Evolutionary conservation across 306 rosid species (phyloP).

Genomic region (Hippophae tibetana): DNA sequence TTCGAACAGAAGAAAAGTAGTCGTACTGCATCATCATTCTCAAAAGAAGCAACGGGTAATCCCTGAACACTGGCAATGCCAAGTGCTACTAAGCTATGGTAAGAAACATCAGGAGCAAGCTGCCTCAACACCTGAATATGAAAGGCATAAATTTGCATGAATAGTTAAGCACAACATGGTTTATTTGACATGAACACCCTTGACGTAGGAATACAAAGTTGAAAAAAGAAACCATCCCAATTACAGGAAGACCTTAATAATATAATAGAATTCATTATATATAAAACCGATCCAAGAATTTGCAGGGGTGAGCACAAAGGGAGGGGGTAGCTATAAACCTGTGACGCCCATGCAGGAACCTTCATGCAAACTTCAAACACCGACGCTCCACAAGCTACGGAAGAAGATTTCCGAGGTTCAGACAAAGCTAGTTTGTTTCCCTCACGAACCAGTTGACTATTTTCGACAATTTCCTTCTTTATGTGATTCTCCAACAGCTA

Average conservation of each 20-base stretch:
- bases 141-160: too few relatives aligned
- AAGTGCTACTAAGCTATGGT: slow-evolving; percentile 84
- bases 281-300: too few relatives aligned
- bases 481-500: slow-evolving; percentile 94
- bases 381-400: slow-evolving; percentile 88
- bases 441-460: slow-evolving; percentile 57
- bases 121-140: slow-evolving; percentile 87
- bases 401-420: slow-evolving; percentile 85
- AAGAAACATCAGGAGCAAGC: slow-evolving; percentile 86
- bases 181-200: too few relatives aligned
- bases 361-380: slow-evolving; percentile 83
- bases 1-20: slow-evolving; percentile 73
- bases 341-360: slow-evolving; percentile 96
- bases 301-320: too few relatives aligned
- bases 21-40: slow-evolving; percentile 92
- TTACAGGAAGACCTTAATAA: too few relatives aligned
- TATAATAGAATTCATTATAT: too few relatives aligned
- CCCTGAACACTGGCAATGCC: slow-evolving; percentile 97
- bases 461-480: slow-evolving; percentile 86
- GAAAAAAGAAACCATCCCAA: too few relatives aligned
- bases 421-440: slow-evolving; percentile 47
- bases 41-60: slow-evolving; percentile 84
- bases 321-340: slow-evolving; percentile 41
- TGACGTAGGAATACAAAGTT: too few relatives aligned
- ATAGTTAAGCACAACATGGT: too few relatives aligned